Base-by-base conservation (phyloP, 2,329 filamentous ascomycete genomes). In the Rutstroemia sp. region DNA sequence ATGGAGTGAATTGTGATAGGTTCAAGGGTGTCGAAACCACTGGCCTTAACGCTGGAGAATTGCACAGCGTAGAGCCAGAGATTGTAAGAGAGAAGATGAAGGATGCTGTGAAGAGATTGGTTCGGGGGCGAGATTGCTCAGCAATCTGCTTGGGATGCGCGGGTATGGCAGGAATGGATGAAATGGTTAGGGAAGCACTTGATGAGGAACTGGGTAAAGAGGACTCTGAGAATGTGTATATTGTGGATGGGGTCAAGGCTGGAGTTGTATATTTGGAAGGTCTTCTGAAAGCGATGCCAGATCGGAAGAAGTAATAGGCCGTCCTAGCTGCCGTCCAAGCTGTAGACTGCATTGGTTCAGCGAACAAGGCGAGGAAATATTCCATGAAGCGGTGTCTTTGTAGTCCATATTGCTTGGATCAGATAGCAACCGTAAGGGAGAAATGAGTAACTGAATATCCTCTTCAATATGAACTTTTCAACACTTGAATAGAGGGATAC, bases 81-180 rank as follows among this genome's bases (percentile, higher is more conserved):
- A 77, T 87, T 59, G 83, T 96, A 39, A 75, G 76, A 39, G 69
- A 69, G 58, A 84, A 82, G 65, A 82, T 96, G 68, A 83, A 78
- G 62, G 78, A 82, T 16, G 90, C 91, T 0, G 88, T 89, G 0
- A 81, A 78, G 68, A 75, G 78, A 51, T 73, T 96, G 25, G 71
- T 95, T 27, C 69, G 68, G 7, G 75, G 75, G 12, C 74, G 78
- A 0, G 73, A 76, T 3, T 80, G 92, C 0, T 75, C 77, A 4
- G 87, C 84, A 23, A 81, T 96, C 7, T 87, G 89, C 66, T 79
- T 96, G 75, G 92, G 92, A 0, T 96, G 92, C 69, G 92, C 89
- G 2, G 92, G 91, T 0, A 96, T 96, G 92, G 85, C 86, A 1
- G 92, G 91, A 0, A 78, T 96, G 72, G 87, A 94, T 64, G 76